These are phyloP conservation scores for Trichoderma cornu-damae DNA, from an alignment of 2,329 filamentous ascomycete genomes.

Conservation along the genomic window DNA sequence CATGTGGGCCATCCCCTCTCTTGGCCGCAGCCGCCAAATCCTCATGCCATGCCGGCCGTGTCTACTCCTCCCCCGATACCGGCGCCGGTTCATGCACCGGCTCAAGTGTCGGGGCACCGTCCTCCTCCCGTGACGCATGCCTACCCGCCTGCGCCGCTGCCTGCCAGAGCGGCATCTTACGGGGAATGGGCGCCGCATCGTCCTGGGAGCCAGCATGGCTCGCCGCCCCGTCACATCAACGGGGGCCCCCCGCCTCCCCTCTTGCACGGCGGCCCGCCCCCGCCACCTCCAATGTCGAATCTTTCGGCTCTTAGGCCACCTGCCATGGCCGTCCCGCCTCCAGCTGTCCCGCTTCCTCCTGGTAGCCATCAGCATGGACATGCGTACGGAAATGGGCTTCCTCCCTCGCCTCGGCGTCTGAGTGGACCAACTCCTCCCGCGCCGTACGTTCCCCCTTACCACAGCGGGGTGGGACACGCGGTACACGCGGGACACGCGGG, in stretches of 20 bases:
- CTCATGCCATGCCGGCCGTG: constrained; percentile 21
- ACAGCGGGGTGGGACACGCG: constrained; percentile 27
- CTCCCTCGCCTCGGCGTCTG: constrained; percentile 45
- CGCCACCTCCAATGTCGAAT: constrained; percentile 26
- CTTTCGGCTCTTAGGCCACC: constrained; percentile 48
- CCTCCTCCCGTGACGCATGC: constrained; percentile 26
- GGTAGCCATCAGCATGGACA: constrained; percentile 39
- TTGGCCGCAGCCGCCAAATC: constrained; percentile 26
- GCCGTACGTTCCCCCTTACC: constrained; percentile 39
- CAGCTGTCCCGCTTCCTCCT: constrained; percentile 35
- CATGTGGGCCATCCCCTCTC: constrained; percentile 21
- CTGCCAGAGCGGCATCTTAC: constrained; percentile 27
- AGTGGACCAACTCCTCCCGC: constrained; percentile 39
- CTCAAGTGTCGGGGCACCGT: constrained; percentile 28
- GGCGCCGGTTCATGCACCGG: constrained; percentile 21
- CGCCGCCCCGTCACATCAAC: constrained; percentile 47
- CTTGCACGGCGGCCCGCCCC: constrained; percentile 29
- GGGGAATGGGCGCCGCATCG: constrained; percentile 45
- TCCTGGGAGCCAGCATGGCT: constrained; percentile 45
- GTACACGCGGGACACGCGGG: too few relatives aligned
- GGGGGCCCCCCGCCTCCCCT: constrained; percentile 38
- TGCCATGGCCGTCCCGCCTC: constrained; percentile 39
- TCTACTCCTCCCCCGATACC: constrained; percentile 18
- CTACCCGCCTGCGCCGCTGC: constrained; percentile 28
- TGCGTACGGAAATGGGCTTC: constrained; percentile 41